Evolutionary conservation across 1,284 basidiomycete genomes (phyloP).

Genomic region (Ceratorhiza oryzae-sativae): DNA sequence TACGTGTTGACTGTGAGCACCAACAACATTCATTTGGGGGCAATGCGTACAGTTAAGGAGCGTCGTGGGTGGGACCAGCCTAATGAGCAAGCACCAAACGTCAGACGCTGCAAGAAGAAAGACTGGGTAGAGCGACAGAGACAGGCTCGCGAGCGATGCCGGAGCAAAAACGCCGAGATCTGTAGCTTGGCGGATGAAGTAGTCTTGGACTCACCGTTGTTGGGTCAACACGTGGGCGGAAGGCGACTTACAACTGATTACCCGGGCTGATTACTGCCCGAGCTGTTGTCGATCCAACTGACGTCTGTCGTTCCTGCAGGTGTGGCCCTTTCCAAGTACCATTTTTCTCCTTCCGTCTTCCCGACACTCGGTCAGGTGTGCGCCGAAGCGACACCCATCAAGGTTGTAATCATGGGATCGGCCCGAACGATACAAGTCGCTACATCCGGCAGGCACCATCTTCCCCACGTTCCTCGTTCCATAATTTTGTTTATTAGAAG

Average conservation of each 20-base stretch:
- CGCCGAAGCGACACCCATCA: slow-evolving; percentile 27
- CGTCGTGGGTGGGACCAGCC: slow-evolving; percentile 31
- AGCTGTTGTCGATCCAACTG: slow-evolving; percentile 9
- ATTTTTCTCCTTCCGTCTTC: neutral
- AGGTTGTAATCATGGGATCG: slow-evolving; percentile 6
- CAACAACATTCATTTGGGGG: neutral
- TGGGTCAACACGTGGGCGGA: slow-evolving; percentile 18
- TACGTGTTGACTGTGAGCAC: neutral
- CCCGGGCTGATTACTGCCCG: neutral
- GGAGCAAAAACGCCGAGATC: neutral
- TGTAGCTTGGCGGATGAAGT: slow-evolving; percentile 10
- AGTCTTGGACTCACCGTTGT: slow-evolving; percentile 21
- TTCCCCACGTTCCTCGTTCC: slow-evolving; percentile 33
- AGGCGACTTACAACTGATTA: slow-evolving; percentile 35
- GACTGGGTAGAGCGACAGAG: neutral
- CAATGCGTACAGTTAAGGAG: slow-evolving; percentile 19
- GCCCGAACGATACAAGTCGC: slow-evolving; percentile 12
- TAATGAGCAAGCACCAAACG: slow-evolving; percentile 2
- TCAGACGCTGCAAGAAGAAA: neutral
- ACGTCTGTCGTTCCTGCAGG: slow-evolving; percentile 6
- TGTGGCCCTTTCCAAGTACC: slow-evolving; percentile 3
- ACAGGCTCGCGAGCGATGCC: neutral
- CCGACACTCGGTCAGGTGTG: slow-evolving; percentile 31
- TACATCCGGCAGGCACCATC: slow-evolving; percentile 24
- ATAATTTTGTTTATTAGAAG: slow-evolving; percentile 5